Base-by-base conservation (phyloP, 352 stramenopile genomes). In the Phytophthora pini region DNA sequence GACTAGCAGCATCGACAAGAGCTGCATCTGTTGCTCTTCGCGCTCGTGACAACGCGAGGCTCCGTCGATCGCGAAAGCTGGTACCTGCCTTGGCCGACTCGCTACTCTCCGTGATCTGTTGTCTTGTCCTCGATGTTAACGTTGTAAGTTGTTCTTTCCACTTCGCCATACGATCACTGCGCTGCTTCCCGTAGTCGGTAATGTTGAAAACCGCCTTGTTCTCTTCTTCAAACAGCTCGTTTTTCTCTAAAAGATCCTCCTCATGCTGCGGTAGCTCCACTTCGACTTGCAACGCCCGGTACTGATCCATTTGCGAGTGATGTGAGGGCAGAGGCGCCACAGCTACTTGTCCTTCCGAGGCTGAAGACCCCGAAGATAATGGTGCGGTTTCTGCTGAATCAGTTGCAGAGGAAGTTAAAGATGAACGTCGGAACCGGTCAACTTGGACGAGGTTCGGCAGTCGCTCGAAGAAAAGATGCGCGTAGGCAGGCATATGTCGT, bases 371-470 rank as follows among this genome's bases (percentile, higher is more conserved):
- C 2, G 48, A 7, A 13, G 64, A 69, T 11, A 68, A 44, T 36
- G 66, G 54, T 4, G 51, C 24, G 3, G 22, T 29, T 22, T 53
- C 48, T 31, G 20, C 15, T 38, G 65, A 61, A 17, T 31, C 46
- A 20, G 43, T 27, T 8, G 66, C 59, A 0, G 58, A 13, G 10
- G 6, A 10, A 11, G 13, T 36, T 13, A 9, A 12, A 34, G 31
- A 62, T 6, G 58, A 57, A 13, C 80, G 80, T 43, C 78, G 78
- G 34, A 79, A 80, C 11, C 84, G 70, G 26, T 90, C 79, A 39
- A 92, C 68, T 32, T 90, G 76, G 12, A 83, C 66, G 3, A 92
- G 67, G 29, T 82, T 84, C 13, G 83, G 80, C n/a, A 92, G 59
- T 31, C 65, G 61, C 44, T 89, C 79, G 36, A 92, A 92, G 56